phyloP scores from a whole-genome alignment of 306 rosid species.

The Macrotyloma uniflorum region DNA sequence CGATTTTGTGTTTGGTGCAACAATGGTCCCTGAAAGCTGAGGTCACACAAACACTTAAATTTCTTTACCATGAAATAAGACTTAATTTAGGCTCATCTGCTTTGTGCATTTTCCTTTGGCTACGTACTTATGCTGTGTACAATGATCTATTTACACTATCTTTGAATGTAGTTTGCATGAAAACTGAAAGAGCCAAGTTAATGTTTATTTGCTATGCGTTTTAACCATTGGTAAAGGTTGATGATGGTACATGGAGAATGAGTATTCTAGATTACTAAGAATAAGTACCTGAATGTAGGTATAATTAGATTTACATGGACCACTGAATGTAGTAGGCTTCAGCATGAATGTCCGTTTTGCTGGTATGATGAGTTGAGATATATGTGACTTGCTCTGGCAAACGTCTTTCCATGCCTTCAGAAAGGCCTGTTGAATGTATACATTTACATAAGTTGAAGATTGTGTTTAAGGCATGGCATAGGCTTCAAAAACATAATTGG shows the following conservation, averaged over 20 bases:
- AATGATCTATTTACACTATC: not conserved
- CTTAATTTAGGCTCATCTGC: not conserved
- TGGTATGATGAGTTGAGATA: conserved; percentile 41
- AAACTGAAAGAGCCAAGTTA: not conserved
- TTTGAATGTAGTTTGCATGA: not conserved
- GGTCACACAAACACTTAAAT: not conserved
- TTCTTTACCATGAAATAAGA: not conserved
- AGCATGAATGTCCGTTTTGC: conserved; percentile 44
- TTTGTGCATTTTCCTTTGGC: not conserved
- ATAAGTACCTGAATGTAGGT: conserved; percentile 44
- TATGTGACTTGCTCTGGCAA: conserved; percentile 34
- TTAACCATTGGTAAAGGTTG: not conserved
- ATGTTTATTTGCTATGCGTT: not conserved
- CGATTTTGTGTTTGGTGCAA: conserved; percentile 48
- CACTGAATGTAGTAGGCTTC: conserved; percentile 41
- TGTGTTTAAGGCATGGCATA: not conserved
- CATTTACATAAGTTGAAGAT: not conserved
- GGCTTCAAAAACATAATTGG: not conserved
- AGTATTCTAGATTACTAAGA: not conserved
- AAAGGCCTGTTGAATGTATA: conserved; percentile 47
- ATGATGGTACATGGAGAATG: not conserved
- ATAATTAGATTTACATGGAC: conserved; percentile 52
- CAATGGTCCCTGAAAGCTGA: conserved; percentile 52
- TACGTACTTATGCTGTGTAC: not conserved
- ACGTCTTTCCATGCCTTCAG: conserved; percentile 49